Evolutionary conservation across 257 asterid species (phyloP), one percentile per base, ranked within the genome.

Genomic region (Przewalskia tangutica): DNA sequence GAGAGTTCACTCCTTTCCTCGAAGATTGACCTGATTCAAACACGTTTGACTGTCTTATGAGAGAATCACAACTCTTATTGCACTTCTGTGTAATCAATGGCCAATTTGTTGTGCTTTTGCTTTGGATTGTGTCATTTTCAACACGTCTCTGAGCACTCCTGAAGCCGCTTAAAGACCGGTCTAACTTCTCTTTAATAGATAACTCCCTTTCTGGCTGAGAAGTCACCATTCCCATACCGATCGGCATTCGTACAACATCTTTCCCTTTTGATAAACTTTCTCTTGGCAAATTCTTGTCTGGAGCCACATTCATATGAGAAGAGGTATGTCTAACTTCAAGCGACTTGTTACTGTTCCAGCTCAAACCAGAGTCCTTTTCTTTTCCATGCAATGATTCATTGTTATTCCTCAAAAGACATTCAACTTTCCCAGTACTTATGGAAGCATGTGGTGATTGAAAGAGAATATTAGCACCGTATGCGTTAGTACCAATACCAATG

Each of bases 141-240:
- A 75, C n/a, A 75, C 58, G 84, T 77, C 84, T 66, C 62, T 66
- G 13, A 17, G 40, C 85, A 82, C 20, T 55, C 76, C 48, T 67
- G 80, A 54, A 90, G 87, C 87, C 88, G 84, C 83, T 81, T 50
- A 91, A 84, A 14, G 97, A 88, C 78, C 89, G 92, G 86, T 88
- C 90, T 87, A 88, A 73, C n/a, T 85, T 89, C 58, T 73, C 84
- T 40, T 87, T 86, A 50, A 54, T 51, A 42, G 83, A 79, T 58
- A 3, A 18, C 18, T 81, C 73, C 55, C 73, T 23, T 9, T 77
- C 48, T 48, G 51, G 5, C 13, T 36, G 76, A 42, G 14, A 12
- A 16, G 68, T 77, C 5, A 10, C 63, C 40, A 55, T 66, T 58
- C n/a, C 68, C 2, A 75, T 59, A 38, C 56, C 63, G 34, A 14